Evolutionary conservation across 306 rosid species (phyloP), one percentile per base, ranked within the genome.

Genomic region (Pyrus pyrifolia): DNA sequence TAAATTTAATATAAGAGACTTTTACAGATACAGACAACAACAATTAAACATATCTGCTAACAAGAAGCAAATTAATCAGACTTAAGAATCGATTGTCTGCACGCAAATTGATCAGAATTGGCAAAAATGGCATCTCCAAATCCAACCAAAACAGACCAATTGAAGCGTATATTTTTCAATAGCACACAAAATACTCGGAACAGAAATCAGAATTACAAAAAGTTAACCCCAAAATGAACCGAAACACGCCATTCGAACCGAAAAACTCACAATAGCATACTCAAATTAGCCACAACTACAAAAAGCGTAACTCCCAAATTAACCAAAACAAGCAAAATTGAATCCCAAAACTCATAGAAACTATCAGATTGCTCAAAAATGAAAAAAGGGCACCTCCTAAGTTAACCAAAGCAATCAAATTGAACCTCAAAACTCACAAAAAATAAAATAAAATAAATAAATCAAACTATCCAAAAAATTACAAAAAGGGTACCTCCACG

Each of bases 401-500:
- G 84, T 90, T 89, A 79, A 92, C 81, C 82, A 90, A 74, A 83
- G 88, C 88, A 51, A 64, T 18, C 30, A 72, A 52, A n/a, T 6
- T 17, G 40, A 72, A 66, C 49, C 68, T 64, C 68, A 72, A 53
- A 53, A 70, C 68, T 62, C n/a, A 75, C 10, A 25, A 38, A 1
- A 40, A 33, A 33, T 0, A 33, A 38, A 35, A 30, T 30, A 6
- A 44, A 31, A 4, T 31, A 29, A 29, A 29, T 4, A 8, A 68
- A 76, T 22, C 83, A 83, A 81, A 80, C 52, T 1, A 78, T 22
- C 29, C 2, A 38, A 0, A 35, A 60, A 72, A 60, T 67, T 22
- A 68, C 4, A 23, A 72, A 78, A 72, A 46, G 74, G 69, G 82
- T 85, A 96, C 99, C 90, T 91, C 97, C 99, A 13, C 99, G 99